Conservation (phyloP, 805 yeast genomes). For the baker's yeast (Saccharomyces cerevisiae) region DNA sequence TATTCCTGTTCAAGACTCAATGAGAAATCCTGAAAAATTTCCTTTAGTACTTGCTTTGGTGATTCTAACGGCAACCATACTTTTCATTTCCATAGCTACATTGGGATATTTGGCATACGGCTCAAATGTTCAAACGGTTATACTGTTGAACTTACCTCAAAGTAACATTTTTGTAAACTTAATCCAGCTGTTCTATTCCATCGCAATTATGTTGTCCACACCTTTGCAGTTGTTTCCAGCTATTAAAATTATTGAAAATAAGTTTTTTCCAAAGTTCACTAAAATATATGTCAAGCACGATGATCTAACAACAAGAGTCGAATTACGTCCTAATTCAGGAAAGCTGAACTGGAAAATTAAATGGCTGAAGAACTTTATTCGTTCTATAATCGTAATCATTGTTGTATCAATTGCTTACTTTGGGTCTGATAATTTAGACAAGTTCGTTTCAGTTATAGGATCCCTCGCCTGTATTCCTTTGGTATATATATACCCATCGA, state of each 20-base stretch:
- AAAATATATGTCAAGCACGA: constrained; percentile 14
- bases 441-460: constrained; percentile 72
- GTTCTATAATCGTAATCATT: constrained; percentile 44
- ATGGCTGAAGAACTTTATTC: constrained; percentile 58
- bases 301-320: constrained; percentile 9
- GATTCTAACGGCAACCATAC: constrained; percentile 49
- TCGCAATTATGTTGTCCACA: constrained; percentile 68
- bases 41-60: constrained; percentile 58
- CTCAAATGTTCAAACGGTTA: constrained; percentile 52
- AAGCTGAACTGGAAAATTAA: constrained; percentile 44
- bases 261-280: constrained; percentile 36
- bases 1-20: constrained; percentile 75
- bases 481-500: constrained; percentile 80
- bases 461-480: constrained; percentile 80
- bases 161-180: constrained; percentile 49
- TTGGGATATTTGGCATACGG: constrained; percentile 71
- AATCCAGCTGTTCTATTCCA: constrained; percentile 63
- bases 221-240: constrained; percentile 81
- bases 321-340: constrained; percentile 39
- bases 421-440: constrained; percentile 64
- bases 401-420: constrained; percentile 54
- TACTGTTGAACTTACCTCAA: constrained; percentile 66
- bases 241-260: constrained; percentile 60
- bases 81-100: constrained; percentile 57
- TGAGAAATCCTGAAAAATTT: constrained; percentile 66